A percentile compares a stretch with the other conserved stretches of the same genome.
phyloP scores from a whole-genome alignment of 2,329 filamentous ascomycete genomes.

The Emericellopsis cladophorae region DNA sequence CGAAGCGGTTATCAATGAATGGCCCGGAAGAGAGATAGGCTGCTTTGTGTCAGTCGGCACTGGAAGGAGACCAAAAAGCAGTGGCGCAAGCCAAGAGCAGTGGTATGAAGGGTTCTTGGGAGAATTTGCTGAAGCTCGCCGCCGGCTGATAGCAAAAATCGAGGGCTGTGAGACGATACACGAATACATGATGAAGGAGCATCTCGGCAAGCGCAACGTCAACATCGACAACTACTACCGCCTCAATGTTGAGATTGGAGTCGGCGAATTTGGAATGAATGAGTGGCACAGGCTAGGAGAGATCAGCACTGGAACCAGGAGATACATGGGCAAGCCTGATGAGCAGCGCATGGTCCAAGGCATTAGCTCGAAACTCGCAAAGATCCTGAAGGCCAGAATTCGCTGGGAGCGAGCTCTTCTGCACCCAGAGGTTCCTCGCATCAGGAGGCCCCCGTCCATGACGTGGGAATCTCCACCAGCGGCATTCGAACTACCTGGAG shows the following conservation, averaged over 20 bases:
- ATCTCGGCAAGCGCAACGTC: conserved; percentile 65
- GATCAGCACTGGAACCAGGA: conserved; percentile 82
- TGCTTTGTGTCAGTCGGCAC: conserved; percentile 93
- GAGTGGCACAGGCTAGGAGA: conserved; percentile 92
- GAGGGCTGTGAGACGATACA: conserved; percentile 91
- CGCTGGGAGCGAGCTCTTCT: conserved; percentile 43
- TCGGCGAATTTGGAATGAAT: conserved; percentile 97
- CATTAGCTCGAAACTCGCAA: conserved; percentile 69
- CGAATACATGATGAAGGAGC: conserved; percentile 69
- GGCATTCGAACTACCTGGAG: conserved; percentile 46
- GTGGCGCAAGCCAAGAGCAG: conserved; percentile 57
- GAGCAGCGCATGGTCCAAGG: conserved; percentile 68
- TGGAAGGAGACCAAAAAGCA: conserved; percentile 59
- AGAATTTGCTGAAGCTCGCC: conserved; percentile 81
- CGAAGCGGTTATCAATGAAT: conserved; percentile 85
- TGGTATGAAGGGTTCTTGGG: conserved; percentile 95
- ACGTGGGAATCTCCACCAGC: conserved; percentile 29
- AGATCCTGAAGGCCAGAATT: conserved; percentile 65
- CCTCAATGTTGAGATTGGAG: conserved; percentile 91
- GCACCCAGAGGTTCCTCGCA: conserved; percentile 23
- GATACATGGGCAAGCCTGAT: conserved; percentile 62
- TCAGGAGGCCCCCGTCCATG: conserved; percentile 24
- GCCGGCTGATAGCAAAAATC: conserved; percentile 78
- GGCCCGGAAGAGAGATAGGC: conserved; percentile 85
- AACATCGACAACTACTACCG: conserved; percentile 87